Base-by-base conservation (phyloP, 192 early-diverging fungal genomes). In the Spizellomyces sp. region DNA sequence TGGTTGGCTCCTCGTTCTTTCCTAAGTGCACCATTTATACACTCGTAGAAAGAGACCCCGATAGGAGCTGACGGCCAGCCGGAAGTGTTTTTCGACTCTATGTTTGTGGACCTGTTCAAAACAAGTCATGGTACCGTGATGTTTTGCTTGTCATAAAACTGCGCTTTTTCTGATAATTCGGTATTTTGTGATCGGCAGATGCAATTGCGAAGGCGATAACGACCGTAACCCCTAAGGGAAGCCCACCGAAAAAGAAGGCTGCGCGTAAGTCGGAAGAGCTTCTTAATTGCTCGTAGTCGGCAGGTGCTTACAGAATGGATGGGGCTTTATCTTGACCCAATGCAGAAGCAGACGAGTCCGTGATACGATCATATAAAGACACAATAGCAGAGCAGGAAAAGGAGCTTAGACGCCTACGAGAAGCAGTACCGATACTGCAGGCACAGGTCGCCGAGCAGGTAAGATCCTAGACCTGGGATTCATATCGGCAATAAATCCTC, bases 31-130 rank as follows among this genome's bases (percentile, higher is more conserved):
- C 5, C 52, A 47, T 45, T 41, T 66, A 58, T 46, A 48, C 27
- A 36, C 47, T 52, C 58, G 9, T 47, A 71, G 75, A 42, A 91
- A 43, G 79, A 88, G n/a, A 77, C 83, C 4, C 86, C 88, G 52
- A 86, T 89, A 36, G 87, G 86, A 36, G 81, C 82, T 6, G 82
- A 86, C 45, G 80, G 78, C 45, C 75, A 91, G 17, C 88, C 90
- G 9, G 84, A 84, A 22, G 81, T 96, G 6, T 91, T 82, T 67
- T 92, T 98, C 80, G 94, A 95, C 80, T 84, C 84, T 58, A 75
- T 85, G 9, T 96, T 96, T 83, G 89, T 91, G 12, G 92, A 95
- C 19, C 81, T 96, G 67, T 89, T 96, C 75, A 94, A 93, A 73
- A 71, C 84, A 47, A 90, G 84, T 22, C 91, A 90, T 73, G 94